phyloP scores from a whole-genome alignment of 176 grass and related monocot species.

The Aegilops bicornis region DNA sequence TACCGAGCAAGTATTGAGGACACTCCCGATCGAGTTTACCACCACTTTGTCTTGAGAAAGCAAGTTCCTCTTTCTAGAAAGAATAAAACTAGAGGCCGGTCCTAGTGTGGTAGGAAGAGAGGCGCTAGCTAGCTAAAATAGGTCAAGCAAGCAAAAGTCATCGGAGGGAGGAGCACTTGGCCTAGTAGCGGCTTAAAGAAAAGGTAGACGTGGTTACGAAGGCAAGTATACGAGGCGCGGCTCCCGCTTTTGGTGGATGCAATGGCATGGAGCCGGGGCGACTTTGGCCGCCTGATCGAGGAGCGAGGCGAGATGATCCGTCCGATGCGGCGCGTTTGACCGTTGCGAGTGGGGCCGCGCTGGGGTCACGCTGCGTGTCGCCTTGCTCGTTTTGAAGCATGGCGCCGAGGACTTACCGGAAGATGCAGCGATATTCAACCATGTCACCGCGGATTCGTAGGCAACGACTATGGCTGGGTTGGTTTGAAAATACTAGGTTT shows the following conservation, averaged over 20 bases:
- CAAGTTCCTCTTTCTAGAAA: constrained; percentile 43
- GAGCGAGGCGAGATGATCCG: constrained; percentile 21
- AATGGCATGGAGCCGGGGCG: background rate
- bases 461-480: too few species aligned
- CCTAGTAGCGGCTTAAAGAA: background rate
- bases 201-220: constrained; percentile 11
- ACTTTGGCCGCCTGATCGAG: constrained; percentile 10
- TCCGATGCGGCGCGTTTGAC: constrained; percentile 37
- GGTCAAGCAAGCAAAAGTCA: constrained; percentile 26
- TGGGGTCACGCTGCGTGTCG: background rate
- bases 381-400: too few species aligned
- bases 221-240: background rate
- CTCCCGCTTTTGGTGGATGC: background rate
- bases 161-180: background rate
- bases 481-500: too few species aligned
- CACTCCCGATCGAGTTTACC: background rate
- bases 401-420: too few species aligned
- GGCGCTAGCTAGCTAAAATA: background rate
- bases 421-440: too few species aligned
- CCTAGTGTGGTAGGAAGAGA: background rate
- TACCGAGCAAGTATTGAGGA: background rate
- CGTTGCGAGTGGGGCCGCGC: background rate
- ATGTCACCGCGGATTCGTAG: too few species aligned
- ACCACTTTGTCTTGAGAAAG: background rate
- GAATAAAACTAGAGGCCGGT: constrained; percentile 2